A percentile compares a stretch with the other conserved stretches of the same genome.
Conservation (phyloP, 2,329 filamentous ascomycete genomes). For the Colletotrichum sp. region DNA sequence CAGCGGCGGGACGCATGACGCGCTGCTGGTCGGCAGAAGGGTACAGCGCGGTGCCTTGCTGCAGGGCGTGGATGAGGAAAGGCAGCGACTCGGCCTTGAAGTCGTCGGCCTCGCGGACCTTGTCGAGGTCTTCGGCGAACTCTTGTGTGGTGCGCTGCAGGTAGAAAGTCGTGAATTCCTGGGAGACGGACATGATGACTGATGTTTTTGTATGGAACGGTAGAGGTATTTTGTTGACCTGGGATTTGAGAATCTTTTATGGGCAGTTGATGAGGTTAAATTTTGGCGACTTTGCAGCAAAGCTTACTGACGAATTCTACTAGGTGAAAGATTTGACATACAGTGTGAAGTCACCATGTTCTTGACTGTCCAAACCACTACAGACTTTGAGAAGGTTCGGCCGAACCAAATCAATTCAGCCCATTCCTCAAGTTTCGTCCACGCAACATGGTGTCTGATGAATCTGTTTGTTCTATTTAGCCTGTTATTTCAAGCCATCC, state of each 20-base stretch:
- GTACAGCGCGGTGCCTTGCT: slow-evolving; percentile 71
- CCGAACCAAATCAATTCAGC: neutral
- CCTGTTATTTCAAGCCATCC: neutral
- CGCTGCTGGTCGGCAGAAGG: slow-evolving; percentile 45
- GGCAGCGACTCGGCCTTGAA: slow-evolving; percentile 70
- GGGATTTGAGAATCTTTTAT: neutral
- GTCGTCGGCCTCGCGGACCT: slow-evolving; percentile 71
- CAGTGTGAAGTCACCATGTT: neutral
- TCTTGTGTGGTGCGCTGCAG: slow-evolving; percentile 72
- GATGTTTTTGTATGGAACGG: neutral
- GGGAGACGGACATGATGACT: neutral
- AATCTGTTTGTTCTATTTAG: neutral
- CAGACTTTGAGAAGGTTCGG: neutral
- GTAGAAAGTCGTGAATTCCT: slow-evolving; percentile 68
- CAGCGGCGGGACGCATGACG: slow-evolving; percentile 9
- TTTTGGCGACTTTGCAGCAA: neutral
- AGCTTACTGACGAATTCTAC: neutral
- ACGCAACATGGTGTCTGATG: neutral
- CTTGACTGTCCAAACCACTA: neutral
- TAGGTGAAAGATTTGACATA: slow-evolving; percentile 5
- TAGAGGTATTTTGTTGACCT: neutral
- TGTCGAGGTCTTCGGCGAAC: slow-evolving; percentile 76
- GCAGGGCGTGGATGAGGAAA: slow-evolving; percentile 70
- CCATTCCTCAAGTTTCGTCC: neutral
- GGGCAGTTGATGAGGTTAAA: neutral